phyloP scores from a whole-genome alignment of 164 flowering plant species.

The Protea cynaroides region DNA sequence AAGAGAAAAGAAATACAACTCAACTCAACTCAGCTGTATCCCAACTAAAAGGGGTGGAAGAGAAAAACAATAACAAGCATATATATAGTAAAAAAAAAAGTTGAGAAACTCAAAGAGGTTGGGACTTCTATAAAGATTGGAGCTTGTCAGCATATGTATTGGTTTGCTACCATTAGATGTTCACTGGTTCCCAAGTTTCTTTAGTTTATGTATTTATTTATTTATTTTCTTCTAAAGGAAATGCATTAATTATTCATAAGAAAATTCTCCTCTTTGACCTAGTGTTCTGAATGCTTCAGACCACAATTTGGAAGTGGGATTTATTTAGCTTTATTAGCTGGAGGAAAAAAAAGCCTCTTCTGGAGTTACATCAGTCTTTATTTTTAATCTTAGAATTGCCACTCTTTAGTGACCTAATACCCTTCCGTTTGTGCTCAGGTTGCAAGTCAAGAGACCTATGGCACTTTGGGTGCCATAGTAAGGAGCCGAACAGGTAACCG shows the following conservation, averaged over 20 bases:
- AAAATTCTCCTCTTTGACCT: background rate
- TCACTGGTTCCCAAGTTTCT: no score
- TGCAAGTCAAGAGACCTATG: constrained; percentile 96
- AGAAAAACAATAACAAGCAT: no score
- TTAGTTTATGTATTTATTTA: no score
- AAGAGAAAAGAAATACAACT: no score
- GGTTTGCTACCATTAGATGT: no score
- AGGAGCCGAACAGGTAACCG: constrained; percentile 87
- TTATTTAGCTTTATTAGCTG: background rate
- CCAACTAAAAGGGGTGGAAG: no score
- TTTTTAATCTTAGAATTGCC: background rate
- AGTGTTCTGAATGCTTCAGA: background rate
- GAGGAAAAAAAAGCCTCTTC: background rate
- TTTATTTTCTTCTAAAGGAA: background rate
- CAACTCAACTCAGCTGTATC: no score
- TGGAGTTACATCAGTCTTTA: background rate
- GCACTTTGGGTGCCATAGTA: constrained; percentile 97
- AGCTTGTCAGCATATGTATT: no score
- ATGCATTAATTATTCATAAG: background rate
- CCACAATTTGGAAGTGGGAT: background rate
- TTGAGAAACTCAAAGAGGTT: no score
- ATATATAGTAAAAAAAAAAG: no score
- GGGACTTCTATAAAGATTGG: no score
- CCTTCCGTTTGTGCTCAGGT: constrained; percentile 43
- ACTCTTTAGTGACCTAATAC: constrained; percentile 3